A percentile compares a stretch with the other conserved stretches of the same genome.
Conservation (phyloP, 768 basidiomycete species). For the Ramaria rubella region DNA sequence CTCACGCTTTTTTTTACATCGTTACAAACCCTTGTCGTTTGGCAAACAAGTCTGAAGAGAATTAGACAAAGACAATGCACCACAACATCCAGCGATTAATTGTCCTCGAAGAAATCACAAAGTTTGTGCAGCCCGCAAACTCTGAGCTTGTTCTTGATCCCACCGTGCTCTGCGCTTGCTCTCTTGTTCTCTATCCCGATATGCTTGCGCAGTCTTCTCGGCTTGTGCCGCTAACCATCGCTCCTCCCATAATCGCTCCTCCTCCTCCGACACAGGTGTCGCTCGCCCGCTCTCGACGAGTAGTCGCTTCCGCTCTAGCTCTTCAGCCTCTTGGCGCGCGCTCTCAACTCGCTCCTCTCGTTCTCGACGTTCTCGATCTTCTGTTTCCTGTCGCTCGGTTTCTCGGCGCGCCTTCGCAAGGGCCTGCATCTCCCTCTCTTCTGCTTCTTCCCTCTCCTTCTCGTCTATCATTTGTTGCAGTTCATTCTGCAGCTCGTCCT, state of each 20-base stretch:
- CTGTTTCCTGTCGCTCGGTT: slow-evolving; percentile 14
- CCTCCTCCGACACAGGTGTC: slow-evolving; percentile 5
- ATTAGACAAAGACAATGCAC: no score
- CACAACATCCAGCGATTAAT: no score
- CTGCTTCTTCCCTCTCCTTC: slow-evolving; percentile 31
- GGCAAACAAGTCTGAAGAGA: no score
- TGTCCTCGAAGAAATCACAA: no score
- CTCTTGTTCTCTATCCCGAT: slow-evolving; percentile 11
- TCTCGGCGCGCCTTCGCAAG: slow-evolving; percentile 8
- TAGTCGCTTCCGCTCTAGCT: neutral
- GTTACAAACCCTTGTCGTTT: no score
- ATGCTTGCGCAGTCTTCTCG: slow-evolving; percentile 9
- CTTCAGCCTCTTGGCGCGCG: neutral
- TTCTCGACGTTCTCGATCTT: slow-evolving; percentile 2
- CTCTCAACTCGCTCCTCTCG: slow-evolving; percentile 3
- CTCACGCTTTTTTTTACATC: no score
- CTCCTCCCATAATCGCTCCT: slow-evolving; percentile 7
- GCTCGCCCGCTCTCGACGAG: slow-evolving; percentile 13
- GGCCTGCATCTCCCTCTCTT: slow-evolving; percentile 12
- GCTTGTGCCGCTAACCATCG: slow-evolving; percentile 9
- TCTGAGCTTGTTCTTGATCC: no score
- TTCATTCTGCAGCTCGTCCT: slow-evolving; percentile 60
- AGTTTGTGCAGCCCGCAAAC: no score
- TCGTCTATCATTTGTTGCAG: slow-evolving; percentile 49
- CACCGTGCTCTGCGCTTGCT: slow-evolving; percentile 3